Conservation (phyloP, 352 stramenopile species). For the Phytopythium delawarense region DNA sequence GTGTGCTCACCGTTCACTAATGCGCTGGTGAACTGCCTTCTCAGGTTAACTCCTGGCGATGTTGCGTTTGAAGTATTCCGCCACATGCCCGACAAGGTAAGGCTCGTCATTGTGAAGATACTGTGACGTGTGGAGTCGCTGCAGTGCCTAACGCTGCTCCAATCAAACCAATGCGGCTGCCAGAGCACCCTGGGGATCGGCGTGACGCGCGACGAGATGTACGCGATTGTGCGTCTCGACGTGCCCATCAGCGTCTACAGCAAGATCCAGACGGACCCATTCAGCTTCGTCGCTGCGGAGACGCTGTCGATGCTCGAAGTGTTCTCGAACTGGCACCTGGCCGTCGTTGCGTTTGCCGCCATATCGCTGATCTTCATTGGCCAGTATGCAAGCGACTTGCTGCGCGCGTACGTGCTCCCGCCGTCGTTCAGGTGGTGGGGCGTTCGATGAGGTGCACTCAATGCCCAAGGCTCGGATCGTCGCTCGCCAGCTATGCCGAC, state of each 20-base stretch:
- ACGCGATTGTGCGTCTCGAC: constrained; percentile 46
- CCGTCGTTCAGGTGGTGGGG: constrained; percentile 54
- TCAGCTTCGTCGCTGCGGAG: constrained; percentile 85
- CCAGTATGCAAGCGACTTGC: constrained; percentile 70
- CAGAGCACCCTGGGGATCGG: constrained; percentile 53
- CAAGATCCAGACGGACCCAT: constrained; percentile 81
- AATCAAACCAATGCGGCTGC: constrained; percentile 1
- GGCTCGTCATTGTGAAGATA: neutral
- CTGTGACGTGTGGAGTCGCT: neutral
- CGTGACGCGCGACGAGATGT: constrained; percentile 52
- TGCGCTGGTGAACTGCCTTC: neutral
- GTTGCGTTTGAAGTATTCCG: constrained; percentile 81
- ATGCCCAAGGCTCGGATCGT: neutral
- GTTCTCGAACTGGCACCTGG: constrained; percentile 81
- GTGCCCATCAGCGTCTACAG: constrained; percentile 69
- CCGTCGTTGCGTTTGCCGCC: constrained; percentile 63
- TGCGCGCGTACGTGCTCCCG: constrained; percentile 57
- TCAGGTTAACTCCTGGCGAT: constrained; percentile 52
- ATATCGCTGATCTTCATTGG: constrained; percentile 87
- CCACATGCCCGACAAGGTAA: constrained; percentile 83
- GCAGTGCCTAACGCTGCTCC: neutral
- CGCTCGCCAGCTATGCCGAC: neutral
- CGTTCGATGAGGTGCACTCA: constrained; percentile 10
- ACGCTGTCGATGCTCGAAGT: constrained; percentile 78
- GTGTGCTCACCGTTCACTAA: neutral